Percentiles rank a stretch among this genome's conserved stretches.
phyloP scores from a whole-genome alignment of 2,329 filamentous ascomycete species.

The Cytospora schulzeri region DNA sequence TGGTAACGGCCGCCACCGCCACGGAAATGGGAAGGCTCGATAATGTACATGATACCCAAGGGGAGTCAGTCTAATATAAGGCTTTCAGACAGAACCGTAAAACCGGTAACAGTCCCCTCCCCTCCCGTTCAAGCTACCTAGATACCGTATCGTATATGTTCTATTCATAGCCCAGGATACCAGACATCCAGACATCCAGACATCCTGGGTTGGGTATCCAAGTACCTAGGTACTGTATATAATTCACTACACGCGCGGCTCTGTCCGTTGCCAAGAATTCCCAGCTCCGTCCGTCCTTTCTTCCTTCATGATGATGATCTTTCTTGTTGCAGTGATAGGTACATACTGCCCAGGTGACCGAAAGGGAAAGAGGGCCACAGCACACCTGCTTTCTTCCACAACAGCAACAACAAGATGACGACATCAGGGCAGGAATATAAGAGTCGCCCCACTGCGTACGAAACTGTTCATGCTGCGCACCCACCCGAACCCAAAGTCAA shows the following conservation, averaged over 20 bases:
- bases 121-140: not conserved
- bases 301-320: no score
- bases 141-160: not conserved
- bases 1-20: not conserved
- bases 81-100: not conserved
- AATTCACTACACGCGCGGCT: not conserved
- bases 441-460: not conserved
- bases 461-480: not conserved
- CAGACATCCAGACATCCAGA: no score
- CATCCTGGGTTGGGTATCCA: no score
- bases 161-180: slow-evolving; percentile 1
- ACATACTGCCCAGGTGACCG: no score
- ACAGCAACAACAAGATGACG: not conserved
- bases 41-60: not conserved
- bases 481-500: no score
- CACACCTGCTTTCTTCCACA: not conserved
- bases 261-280: not conserved
- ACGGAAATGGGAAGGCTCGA: not conserved
- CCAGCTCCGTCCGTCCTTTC: not conserved
- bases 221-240: not conserved
- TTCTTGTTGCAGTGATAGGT: no score
- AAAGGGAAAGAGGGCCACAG: no score
- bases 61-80: no score
- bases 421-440: not conserved
- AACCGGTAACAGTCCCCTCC: not conserved